Evolutionary conservation across 768 basidiomycete species (phyloP).

Genomic region (Serpula lacrymans): DNA sequence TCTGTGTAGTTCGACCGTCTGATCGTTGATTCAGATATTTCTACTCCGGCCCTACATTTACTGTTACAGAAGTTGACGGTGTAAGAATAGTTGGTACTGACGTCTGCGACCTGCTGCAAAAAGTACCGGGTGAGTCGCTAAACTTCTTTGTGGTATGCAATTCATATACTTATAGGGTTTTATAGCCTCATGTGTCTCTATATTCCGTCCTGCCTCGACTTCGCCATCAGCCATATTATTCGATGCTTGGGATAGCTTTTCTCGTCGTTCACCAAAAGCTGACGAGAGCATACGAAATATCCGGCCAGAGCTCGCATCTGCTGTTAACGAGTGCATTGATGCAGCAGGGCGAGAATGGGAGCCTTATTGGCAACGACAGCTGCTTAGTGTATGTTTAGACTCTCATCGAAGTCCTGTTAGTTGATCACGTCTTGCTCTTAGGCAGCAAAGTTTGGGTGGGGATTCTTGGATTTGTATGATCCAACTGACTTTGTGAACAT

Average conservation of each 20-base stretch:
- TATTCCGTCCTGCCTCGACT: slow-evolving; percentile 91
- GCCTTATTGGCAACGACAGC: slow-evolving; percentile 80
- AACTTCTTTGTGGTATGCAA: slow-evolving; percentile 3
- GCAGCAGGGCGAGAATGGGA: slow-evolving; percentile 94
- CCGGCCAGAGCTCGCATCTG: slow-evolving; percentile 77
- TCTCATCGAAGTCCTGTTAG: background rate
- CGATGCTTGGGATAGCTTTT: slow-evolving; percentile 90
- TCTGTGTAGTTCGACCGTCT: slow-evolving; percentile 4
- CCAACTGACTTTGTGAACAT: slow-evolving; percentile 89
- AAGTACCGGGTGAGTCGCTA: slow-evolving; percentile 83
- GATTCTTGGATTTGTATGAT: slow-evolving; percentile 90
- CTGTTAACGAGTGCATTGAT: slow-evolving; percentile 90
- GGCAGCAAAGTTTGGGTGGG: slow-evolving; percentile 97
- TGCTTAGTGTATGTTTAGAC: slow-evolving; percentile 66
- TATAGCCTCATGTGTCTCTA: slow-evolving; percentile 70
- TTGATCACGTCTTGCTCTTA: slow-evolving; percentile 28
- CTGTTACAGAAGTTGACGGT: slow-evolving; percentile 87
- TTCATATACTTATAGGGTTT: background rate
- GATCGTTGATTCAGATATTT: slow-evolving; percentile 55
- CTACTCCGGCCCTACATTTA: slow-evolving; percentile 72
- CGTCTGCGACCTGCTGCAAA: slow-evolving; percentile 85
- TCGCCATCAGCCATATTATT: slow-evolving; percentile 89
- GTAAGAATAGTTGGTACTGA: slow-evolving; percentile 79
- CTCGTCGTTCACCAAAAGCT: slow-evolving; percentile 80
- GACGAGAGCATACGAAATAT: slow-evolving; percentile 91